These are phyloP conservation scores for Plasmodium inui DNA, from an alignment of 169 alveolate genomes.

Conservation along the genomic window DNA sequence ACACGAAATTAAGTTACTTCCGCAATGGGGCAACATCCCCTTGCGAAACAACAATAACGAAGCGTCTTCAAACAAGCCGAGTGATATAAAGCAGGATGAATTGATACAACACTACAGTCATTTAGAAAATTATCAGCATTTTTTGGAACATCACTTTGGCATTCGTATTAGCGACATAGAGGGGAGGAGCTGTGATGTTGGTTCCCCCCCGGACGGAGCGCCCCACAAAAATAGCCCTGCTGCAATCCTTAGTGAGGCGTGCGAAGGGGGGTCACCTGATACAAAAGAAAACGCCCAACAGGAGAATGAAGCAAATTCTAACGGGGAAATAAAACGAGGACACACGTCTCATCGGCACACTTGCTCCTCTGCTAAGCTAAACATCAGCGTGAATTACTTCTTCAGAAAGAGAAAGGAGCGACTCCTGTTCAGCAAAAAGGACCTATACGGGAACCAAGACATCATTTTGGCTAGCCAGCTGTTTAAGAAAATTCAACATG, in stretches of 20 bases:
- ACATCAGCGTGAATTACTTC: slow-evolving; percentile 68
- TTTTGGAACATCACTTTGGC: slow-evolving; percentile 11
- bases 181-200: neutral
- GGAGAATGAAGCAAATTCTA: neutral
- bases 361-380: slow-evolving; percentile 20
- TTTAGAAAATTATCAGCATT: slow-evolving; percentile 27
- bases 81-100: slow-evolving; percentile 9
- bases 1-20: neutral
- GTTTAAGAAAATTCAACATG: slow-evolving; percentile 69
- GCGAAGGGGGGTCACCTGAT: neutral
- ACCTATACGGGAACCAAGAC: slow-evolving; percentile 75
- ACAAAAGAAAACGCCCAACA: neutral
- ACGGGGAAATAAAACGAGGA: neutral
- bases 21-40: neutral
- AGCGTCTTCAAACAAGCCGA: neutral
- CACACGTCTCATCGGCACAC: neutral
- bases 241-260: too few relatives aligned
- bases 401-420: slow-evolving; percentile 63
- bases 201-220: neutral
- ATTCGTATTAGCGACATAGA: neutral
- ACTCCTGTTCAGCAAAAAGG: slow-evolving; percentile 45
- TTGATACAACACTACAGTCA: slow-evolving; percentile 67
- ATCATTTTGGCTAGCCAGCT: slow-evolving; percentile 42
- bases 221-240: neutral
- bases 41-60: neutral